Evolutionary conservation across 495 filamentous ascomycete genomes (phyloP), one percentile per base, ranked within the genome.

Genomic region (Extremus antarcticus): DNA sequence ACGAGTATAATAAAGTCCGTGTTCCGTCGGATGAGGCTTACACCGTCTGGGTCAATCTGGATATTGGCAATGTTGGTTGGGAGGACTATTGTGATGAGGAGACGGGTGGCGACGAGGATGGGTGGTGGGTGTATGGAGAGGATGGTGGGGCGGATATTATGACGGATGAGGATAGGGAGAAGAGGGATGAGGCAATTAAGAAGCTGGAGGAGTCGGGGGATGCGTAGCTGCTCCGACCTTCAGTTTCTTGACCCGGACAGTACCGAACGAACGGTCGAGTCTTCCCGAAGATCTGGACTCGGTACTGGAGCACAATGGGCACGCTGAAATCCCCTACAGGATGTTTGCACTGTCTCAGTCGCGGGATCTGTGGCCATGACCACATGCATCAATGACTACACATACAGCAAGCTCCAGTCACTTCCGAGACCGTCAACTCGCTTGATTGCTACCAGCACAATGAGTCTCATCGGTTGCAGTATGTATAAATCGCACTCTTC

Each of bases 1-100:
- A 51, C 9, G 8, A 35, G 3, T 51, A 25, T 23, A 51, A 51
- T 16, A 51, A 51, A 20, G 8, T 10, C 13, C 25, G 49, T 13
- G 49, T 39, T 3, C 49, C 49, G 24, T 51, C 24, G 49, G 25
- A 3, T n/a, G 49, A 51, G 10, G 49, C 21, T 22, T 20, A 41
- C 21, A 39, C 41, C 19, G n/a, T 45, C 4, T 45, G 41, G 41
- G 3, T 3, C 7, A 45, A 45, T 21, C 41, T 45, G 8, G 41
- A 45, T 25, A 51, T 51, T 38, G 49, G 25, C 8, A 51, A 51
- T 51, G 19, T 39, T 22, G 49, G 35, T 21, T 51, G 20, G n/a
- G 49, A 51, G 35, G 49, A 51, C 17, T 51, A 39, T 38, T 39
- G 23, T 11, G 49, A 51, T 21, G 49, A 51, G 29, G 23, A 38